Conservation (phyloP, 2,329 filamentous ascomycete species). For the Cladophialophora psammophila region DNA sequence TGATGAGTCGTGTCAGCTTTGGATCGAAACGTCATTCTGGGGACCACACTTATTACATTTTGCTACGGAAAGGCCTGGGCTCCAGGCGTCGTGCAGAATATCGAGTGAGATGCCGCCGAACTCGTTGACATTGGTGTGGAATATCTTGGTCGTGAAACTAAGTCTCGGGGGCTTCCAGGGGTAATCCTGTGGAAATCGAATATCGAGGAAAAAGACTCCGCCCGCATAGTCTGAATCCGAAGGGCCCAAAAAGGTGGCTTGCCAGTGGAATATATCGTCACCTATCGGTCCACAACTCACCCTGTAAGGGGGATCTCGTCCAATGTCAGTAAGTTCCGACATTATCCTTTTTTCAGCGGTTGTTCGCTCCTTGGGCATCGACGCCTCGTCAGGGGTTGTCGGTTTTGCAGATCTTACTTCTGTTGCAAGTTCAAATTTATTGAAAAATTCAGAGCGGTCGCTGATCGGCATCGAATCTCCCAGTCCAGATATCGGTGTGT, state of each 20-base stretch:
- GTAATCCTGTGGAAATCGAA: not conserved
- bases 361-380: not conserved
- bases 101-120: not conserved
- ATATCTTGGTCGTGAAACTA: not conserved
- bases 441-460: too few species aligned
- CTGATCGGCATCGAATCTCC: too few species aligned
- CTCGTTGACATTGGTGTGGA: slow-evolving; percentile 3
- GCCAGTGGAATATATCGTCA: slow-evolving; percentile 3
- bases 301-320: not conserved
- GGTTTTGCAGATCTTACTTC: not conserved
- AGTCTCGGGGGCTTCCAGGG: not conserved
- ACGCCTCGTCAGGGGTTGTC: not conserved
- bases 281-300: not conserved
- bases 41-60: not conserved
- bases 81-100: not conserved
- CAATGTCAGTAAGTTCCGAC: not conserved
- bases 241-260: not conserved
- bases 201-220: slow-evolving; percentile 1
- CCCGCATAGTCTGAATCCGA: slow-evolving; percentile 3
- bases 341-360: not conserved
- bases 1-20: not conserved
- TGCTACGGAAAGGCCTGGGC: not conserved
- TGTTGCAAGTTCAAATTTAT: too few species aligned
- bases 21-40: not conserved
- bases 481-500: too few species aligned